These are phyloP conservation scores for Acanthochlamys bracteata DNA, from an alignment of 106 monocot species.

Conservation along the genomic window DNA sequence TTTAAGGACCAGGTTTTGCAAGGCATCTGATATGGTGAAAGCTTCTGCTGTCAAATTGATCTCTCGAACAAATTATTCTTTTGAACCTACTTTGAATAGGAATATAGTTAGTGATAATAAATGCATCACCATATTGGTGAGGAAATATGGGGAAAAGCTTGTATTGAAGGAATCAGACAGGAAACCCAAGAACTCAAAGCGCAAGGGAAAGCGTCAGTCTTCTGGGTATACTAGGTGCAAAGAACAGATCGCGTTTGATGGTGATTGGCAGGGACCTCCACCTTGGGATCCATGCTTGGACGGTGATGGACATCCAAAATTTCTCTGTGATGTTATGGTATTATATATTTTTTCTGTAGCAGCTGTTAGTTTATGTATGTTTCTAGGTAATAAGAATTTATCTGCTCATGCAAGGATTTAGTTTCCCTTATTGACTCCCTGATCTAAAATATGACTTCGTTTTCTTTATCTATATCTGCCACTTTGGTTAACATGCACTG, in stretches of 20 bases:
- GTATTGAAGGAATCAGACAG: conserved; percentile 69
- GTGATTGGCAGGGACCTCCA: conserved; percentile 60
- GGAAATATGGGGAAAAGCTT: conserved; percentile 60
- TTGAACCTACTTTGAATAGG: conserved; percentile 5
- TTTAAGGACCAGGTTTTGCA: conserved; percentile 27
- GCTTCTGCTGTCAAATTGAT: conserved; percentile 21
- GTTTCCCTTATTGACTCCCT: too few relatives aligned
- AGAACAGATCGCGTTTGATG: conserved; percentile 22
- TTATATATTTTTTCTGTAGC: conserved; percentile 5
- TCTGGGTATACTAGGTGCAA: conserved; percentile 19
- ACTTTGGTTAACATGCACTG: too few relatives aligned
- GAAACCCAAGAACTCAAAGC: conserved; percentile 50
- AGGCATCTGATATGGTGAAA: conserved; percentile 49
- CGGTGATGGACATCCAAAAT: conserved; percentile 84
- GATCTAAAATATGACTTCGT: too few relatives aligned
- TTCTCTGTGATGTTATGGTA: conserved; percentile 99
- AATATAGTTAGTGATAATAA: conserved; percentile 22
- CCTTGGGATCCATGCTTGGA: conserved; percentile 82
- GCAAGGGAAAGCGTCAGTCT: conserved; percentile 37
- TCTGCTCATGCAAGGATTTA: too few relatives aligned
- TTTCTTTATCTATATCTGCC: too few relatives aligned
- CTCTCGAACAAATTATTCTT: conserved; percentile 2
- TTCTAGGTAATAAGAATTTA: not conserved
- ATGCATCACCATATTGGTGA: conserved; percentile 25
- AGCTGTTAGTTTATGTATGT: not conserved